Percentiles rank a stretch among this genome's conserved stretches.
Evolutionary conservation across 352 stramenopile genomes (phyloP).

Genomic region (Plasmopara halstedii): DNA sequence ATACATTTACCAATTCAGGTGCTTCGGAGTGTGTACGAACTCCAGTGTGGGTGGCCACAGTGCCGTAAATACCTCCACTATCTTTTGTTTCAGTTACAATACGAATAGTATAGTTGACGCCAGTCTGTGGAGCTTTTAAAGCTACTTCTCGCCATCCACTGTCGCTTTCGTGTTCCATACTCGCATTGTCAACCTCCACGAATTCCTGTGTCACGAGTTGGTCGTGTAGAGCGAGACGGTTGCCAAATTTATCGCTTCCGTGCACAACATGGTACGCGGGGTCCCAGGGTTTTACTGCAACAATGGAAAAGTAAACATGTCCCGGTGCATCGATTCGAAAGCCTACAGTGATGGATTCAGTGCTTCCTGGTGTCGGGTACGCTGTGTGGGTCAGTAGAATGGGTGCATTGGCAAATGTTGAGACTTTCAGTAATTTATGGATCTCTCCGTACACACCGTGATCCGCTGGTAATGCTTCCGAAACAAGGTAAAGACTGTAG

Average conservation of each 20-base stretch:
- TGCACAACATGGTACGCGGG: conserved; percentile 27
- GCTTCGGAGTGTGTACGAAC: conserved; percentile 46
- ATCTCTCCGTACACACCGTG: conserved; percentile 58
- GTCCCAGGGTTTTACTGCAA: conserved; percentile 33
- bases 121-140: conserved; percentile 40
- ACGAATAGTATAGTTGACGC: conserved; percentile 62
- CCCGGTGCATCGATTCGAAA: conserved; percentile 54
- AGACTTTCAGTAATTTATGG: conserved; percentile 30
- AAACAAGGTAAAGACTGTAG: conserved; percentile 60
- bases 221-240: conserved; percentile 53
- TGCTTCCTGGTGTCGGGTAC: conserved; percentile 47
- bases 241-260: conserved; percentile 50
- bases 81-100: conserved; percentile 61
- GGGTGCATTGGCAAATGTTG: conserved; percentile 56
- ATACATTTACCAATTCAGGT: conserved; percentile 28
- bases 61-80: conserved; percentile 67
- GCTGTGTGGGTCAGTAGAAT: conserved; percentile 58
- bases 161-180: conserved; percentile 18
- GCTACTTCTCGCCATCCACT: conserved; percentile 49
- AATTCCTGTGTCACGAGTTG: conserved; percentile 35
- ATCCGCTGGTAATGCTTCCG: conserved; percentile 33
- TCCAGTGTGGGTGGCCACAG: conserved; percentile 46
- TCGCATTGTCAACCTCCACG: conserved; percentile 26
- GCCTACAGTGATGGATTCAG: conserved; percentile 41
- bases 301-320: conserved; percentile 51